Conservation (phyloP, 352 stramenopile species). For the Phytophthora citricola region DNA sequence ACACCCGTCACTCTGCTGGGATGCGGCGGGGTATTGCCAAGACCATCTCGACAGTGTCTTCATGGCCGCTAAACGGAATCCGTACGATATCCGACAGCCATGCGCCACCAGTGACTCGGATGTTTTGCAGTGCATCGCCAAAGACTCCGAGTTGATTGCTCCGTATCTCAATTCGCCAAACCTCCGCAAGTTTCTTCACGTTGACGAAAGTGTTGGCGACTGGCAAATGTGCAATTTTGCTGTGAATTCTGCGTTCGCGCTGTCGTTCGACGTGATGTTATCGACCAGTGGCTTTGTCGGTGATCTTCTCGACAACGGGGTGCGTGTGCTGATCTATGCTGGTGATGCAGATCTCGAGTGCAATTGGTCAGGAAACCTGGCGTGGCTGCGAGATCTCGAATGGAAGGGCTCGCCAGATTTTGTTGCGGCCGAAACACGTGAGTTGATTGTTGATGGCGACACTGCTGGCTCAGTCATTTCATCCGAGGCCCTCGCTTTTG, state of each 20-base stretch:
- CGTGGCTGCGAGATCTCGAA: constrained; percentile 91
- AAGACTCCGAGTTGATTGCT: constrained; percentile 43
- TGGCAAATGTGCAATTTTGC: constrained; percentile 93
- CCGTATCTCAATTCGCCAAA: constrained; percentile 58
- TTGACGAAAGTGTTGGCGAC: constrained; percentile 34
- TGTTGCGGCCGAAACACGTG: constrained; percentile 40
- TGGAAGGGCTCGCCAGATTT: constrained; percentile 91
- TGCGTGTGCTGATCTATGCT: constrained; percentile 93
- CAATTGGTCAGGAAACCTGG: constrained; percentile 95
- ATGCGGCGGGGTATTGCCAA: constrained; percentile 49
- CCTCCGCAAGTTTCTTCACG: constrained; percentile 42
- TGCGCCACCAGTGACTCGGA: constrained; percentile 28
- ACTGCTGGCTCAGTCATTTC: constrained; percentile 45
- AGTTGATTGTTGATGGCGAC: constrained; percentile 24
- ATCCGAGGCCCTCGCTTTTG: constrained; percentile 57
- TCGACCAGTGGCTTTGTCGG: constrained; percentile 83
- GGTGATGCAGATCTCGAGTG: constrained; percentile 97
- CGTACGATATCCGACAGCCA: constrained; percentile 67
- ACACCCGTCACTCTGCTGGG: constrained; percentile 37
- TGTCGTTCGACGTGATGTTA: constrained; percentile 90
- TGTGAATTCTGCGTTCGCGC: constrained; percentile 88
- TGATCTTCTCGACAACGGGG: constrained; percentile 76
- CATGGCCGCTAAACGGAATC: constrained; percentile 53
- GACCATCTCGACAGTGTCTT: constrained; percentile 26
- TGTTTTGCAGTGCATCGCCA: constrained; percentile 50